A percentile compares a stretch with the other conserved stretches of the same genome.
Evolutionary conservation across 2,329 filamentous ascomycete species (phyloP).

Genomic region (Aspergillaceae sp.): DNA sequence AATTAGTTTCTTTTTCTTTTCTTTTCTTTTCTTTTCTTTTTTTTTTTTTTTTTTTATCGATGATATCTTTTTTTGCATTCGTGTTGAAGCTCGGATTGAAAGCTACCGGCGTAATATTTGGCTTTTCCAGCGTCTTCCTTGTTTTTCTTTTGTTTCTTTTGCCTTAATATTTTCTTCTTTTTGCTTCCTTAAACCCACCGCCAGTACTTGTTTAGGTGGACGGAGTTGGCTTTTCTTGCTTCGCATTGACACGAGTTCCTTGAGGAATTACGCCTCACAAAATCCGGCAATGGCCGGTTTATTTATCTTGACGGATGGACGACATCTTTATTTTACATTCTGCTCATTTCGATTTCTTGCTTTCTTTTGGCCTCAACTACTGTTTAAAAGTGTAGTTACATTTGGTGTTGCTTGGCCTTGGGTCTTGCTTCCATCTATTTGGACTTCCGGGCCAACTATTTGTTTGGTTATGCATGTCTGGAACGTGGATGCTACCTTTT

Average conservation of each 20-base stretch:
- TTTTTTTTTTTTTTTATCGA: conserved; percentile 7
- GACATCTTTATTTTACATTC: conserved; percentile 6
- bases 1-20: conserved; percentile 2
- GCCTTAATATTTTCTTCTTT: conserved; percentile 13
- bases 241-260: conserved; percentile 12
- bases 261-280: conserved; percentile 11
- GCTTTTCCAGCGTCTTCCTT: conserved; percentile 20
- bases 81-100: conserved; percentile 6
- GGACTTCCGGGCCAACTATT: neutral
- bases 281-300: conserved; percentile 7
- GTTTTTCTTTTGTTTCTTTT: conserved; percentile 10
- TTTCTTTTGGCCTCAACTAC: conserved; percentile 4
- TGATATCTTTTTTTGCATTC: neutral
- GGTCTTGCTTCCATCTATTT: conserved; percentile 1
- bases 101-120: conserved; percentile 12
- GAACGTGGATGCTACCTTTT: conserved; percentile 3
- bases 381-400: conserved; percentile 2
- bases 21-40: neutral
- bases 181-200: conserved; percentile 13
- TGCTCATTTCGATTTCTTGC: neutral
- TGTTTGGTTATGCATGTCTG: conserved; percentile 1
- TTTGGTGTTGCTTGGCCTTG: neutral
- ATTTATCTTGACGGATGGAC: conserved; percentile 8
- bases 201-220: conserved; percentile 17
- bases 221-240: conserved; percentile 18